A percentile compares a stretch with the other conserved stretches of the same genome.
Evolutionary conservation across 2,329 filamentous ascomycete species (phyloP).

Genomic region (Rutstroemia sp.): DNA sequence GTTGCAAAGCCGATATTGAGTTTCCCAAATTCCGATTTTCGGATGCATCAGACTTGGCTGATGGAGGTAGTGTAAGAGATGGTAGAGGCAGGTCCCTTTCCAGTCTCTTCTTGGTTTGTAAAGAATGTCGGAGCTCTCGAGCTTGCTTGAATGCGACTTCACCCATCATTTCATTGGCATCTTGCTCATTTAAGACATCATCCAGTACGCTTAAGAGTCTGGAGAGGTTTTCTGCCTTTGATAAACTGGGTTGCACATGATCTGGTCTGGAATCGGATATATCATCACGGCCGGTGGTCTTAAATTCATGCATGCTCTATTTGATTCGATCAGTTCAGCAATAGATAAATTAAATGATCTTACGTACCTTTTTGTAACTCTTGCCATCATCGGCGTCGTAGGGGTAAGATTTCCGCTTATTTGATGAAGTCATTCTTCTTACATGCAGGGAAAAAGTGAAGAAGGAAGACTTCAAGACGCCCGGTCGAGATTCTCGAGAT

Average conservation of each 20-base stretch:
- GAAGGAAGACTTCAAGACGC: not conserved
- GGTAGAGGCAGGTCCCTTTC: not conserved
- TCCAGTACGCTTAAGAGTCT: constrained; percentile 23
- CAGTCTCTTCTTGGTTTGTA: constrained; percentile 8
- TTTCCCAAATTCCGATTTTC: not conserved
- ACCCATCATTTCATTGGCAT: constrained; percentile 14
- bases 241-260: not conserved
- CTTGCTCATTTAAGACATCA: constrained; percentile 18
- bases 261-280: not conserved
- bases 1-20: not conserved
- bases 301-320: too few species aligned
- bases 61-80: not conserved
- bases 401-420: not conserved
- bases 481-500: too few species aligned
- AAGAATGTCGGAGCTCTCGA: constrained; percentile 15
- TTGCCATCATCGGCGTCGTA: not conserved
- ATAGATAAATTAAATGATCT: too few species aligned
- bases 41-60: not conserved
- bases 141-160: constrained; percentile 17
- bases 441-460: not conserved
- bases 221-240: constrained; percentile 15
- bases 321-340: too few species aligned
- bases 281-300: too few species aligned
- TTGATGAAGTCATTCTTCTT: not conserved
- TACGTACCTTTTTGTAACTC: not conserved